Base-by-base conservation (phyloP, 352 stramenopile species). In the Elongisporangium prolatum region DNA sequence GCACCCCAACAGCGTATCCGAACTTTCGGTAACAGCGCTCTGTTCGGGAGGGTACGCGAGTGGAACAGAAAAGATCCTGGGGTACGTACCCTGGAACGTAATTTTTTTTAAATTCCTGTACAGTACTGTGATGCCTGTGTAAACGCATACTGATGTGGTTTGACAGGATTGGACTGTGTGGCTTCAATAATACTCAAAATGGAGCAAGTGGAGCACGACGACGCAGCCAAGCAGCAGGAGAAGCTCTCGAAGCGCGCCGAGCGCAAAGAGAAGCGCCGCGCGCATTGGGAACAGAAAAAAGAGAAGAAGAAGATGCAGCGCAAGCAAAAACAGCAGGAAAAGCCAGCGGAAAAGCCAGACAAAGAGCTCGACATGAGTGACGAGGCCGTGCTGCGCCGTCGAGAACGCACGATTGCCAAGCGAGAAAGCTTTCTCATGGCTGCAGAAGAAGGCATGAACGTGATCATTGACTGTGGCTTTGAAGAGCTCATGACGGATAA, bases 381-480 rank as follows among this genome's bases (percentile, higher is more conserved):
- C 7, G 77, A 85, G 24, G 83, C 81, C 3, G 82, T 94, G 49
- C 59, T 82, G 38, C 69, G 74, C 11, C 80, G 84, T 50, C 79
- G 69, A 20, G 68, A 96, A 53, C 76, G 75, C 40, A 54, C 62
- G 20, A 77, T 82, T 28, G 84, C 64, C 54, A 97, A 93, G 69
- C 83, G 75, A 7, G 86, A 89, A 60, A 54, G 65, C 16, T 93
- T 80, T 58, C 68, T 93, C 24, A 91, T 96, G 69, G 84, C 80
- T 55, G 84, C 84, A 5, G 93, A 96, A 55, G 80, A 95, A 70
- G 84, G 84, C 20, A 54, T 79, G 16, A 82, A 78, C 44, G 75
- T 97, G 10, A 84, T 97, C n/a, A 89, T 98, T 48, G 96, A 99
- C 69, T 98, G 93, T 59, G 86, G 80, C 16, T 98, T 98, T 71